Evolutionary conservation across 495 filamentous ascomycete species (phyloP), one percentile per base, ranked within the genome.

Genomic region (Talaromyces ruber): DNA sequence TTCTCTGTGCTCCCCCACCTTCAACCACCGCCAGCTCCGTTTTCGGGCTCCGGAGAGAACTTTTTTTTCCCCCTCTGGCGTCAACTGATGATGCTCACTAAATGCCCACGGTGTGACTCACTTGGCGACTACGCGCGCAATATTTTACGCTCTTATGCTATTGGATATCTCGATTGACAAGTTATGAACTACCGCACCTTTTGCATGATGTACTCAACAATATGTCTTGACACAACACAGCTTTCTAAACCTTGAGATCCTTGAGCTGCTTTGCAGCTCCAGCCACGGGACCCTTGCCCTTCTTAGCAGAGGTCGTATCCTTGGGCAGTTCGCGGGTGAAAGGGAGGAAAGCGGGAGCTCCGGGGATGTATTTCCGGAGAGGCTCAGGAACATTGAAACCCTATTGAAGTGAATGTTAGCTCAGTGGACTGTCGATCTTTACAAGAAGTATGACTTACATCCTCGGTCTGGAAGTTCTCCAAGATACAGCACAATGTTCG

Each of bases 381-480:
- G 88, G 86, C 76, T 93, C 87, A 1, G 95, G 94, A 57, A 98
- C 89, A 52, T 82, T 84, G 65, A 97, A 82, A 56, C 93, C 93
- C 84, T 92, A 68, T 51, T 47, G 22, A 53, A 26, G 18, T 28
- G n/a, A 22, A 39, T 14, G 12, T 66, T 26, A 63, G 58, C 37
- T 4, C 39, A 21, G 22, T 6, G 34, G 34, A 14, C 4, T 16
- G 11, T 39, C 34, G 16, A 14, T 39, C 3, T 16, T 9, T 21
- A 14, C 52, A 50, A 24, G n/a, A 22, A 14, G 59, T 30, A 32
- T 67, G 24, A 2, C 80, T 72, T 71, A 90, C 89, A 66, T 93
- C 86, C 66, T 94, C 86, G 2, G 85, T 91, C 77, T 98, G 94
- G 74, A 90, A 98, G 77, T 98, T 98, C 76, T 98, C 95, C 51